phyloP scores from a whole-genome alignment of 208 protist species.

The Acanthamoeba sp. region DNA sequence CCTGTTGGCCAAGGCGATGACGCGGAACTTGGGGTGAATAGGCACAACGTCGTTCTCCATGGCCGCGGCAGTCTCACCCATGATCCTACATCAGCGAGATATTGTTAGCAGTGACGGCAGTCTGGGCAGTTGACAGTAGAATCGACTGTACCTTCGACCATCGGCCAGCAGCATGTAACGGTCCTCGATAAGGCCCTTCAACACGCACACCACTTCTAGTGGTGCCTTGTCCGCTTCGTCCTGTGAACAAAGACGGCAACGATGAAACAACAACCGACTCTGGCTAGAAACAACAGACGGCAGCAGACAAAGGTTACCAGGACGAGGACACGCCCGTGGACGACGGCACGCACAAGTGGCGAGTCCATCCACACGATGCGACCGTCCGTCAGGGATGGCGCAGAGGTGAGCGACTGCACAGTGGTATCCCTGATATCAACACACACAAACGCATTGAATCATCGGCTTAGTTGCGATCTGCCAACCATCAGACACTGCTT shows the following conservation, averaged over 20 bases:
- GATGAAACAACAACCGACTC: background rate
- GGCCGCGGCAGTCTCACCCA: background rate
- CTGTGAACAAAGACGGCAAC: slow-evolving; percentile 44
- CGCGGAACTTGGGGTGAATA: slow-evolving; percentile 87
- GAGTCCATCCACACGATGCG: slow-evolving; percentile 94
- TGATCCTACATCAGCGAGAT: slow-evolving; percentile 2
- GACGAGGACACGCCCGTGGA: slow-evolving; percentile 94
- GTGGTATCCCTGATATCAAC: slow-evolving; percentile 90
- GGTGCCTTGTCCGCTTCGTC: slow-evolving; percentile 97
- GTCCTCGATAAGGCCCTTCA: slow-evolving; percentile 89
- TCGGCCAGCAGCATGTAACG: slow-evolving; percentile 88
- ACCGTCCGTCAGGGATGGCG: slow-evolving; percentile 92
- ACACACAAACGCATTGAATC: background rate
- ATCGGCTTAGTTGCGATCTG: slow-evolving; percentile 86
- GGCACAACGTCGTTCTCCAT: slow-evolving; percentile 68
- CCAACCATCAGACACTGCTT: too few species aligned
- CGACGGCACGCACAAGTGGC: slow-evolving; percentile 94
- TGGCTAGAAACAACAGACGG: background rate
- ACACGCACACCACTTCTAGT: slow-evolving; percentile 91
- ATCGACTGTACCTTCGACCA: slow-evolving; percentile 73
- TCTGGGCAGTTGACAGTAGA: background rate
- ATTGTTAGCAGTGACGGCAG: background rate
- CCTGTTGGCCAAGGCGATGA: slow-evolving; percentile 85
- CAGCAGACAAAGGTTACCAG: slow-evolving; percentile 80
- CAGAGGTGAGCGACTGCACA: slow-evolving; percentile 94